phyloP scores from a whole-genome alignment of 2,329 filamentous ascomycete species.

The Colletotrichum chrysophilum region DNA sequence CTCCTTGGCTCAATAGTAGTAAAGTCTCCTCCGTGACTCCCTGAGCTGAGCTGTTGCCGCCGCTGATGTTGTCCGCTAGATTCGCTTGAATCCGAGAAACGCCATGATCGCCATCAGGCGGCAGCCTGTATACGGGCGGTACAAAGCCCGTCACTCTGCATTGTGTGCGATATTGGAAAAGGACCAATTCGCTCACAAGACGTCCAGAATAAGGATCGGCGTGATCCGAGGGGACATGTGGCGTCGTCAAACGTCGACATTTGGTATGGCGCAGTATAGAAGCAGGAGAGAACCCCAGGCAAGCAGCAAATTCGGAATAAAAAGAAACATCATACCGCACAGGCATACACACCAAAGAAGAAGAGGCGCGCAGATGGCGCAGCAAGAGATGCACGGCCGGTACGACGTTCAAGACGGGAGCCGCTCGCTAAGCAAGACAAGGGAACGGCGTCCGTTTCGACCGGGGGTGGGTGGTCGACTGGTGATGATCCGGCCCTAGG shows the following conservation, averaged over 20 bases:
- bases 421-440: conserved; percentile 20
- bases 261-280: background rate
- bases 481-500: background rate
- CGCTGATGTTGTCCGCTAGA: background rate
- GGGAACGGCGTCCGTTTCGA: conserved; percentile 4
- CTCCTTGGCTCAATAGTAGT: background rate
- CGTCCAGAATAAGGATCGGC: background rate
- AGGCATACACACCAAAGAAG: background rate
- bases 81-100: conserved; percentile 4
- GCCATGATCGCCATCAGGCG: conserved; percentile 10
- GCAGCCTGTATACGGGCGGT: background rate
- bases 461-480: background rate
- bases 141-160: background rate
- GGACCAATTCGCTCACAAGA: background rate
- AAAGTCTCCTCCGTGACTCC: background rate
- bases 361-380: conserved; percentile 4
- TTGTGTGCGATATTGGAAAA: background rate
- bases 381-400: conserved; percentile 5
- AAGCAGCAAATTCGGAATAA: background rate
- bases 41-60: background rate
- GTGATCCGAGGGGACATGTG: conserved; percentile 3
- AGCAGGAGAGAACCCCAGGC: background rate
- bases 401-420: conserved; percentile 8
- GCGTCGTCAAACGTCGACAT: conserved; percentile 4
- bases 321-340: background rate